Percentiles rank a stretch among this genome's conserved stretches.
These are phyloP conservation scores for Trametes sp. DNA, from an alignment of 1,284 basidiomycete species.

Conservation along the genomic window DNA sequence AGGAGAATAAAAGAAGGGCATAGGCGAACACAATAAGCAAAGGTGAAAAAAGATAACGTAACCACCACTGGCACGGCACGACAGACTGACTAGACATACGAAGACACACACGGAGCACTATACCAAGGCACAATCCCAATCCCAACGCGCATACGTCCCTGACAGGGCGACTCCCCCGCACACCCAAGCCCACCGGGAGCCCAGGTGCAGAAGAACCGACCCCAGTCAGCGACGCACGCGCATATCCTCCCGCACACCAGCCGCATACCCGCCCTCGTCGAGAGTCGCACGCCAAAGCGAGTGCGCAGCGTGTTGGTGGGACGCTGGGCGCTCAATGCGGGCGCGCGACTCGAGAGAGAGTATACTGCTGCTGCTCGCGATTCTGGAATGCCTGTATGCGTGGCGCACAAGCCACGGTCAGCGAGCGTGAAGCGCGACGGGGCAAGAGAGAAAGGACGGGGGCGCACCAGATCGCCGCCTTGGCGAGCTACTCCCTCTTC, in stretches of 20 bases:
- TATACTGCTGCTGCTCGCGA: conserved; percentile 13
- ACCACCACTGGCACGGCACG: too few species aligned
- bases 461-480: conserved; percentile 18
- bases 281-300: conserved; percentile 11
- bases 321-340: background rate
- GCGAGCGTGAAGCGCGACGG: background rate
- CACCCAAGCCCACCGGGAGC: background rate
- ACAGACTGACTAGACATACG: background rate
- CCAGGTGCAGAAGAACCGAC: background rate
- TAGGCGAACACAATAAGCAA: too few species aligned
- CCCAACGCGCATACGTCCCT: conserved; percentile 7
- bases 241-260: conserved; percentile 8
- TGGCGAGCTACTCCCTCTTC: background rate
- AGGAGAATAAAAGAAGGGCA: too few species aligned
- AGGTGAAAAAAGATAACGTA: too few species aligned
- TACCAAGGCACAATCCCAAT: background rate
- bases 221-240: conserved; percentile 7
- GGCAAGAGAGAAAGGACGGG: background rate
- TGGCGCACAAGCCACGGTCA: background rate
- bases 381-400: conserved; percentile 2
- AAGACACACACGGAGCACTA: background rate
- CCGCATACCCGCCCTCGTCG: conserved; percentile 9
- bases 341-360: conserved; percentile 5
- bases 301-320: background rate
- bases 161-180: conserved; percentile 1